phyloP scores from a whole-genome alignment of 2,329 filamentous ascomycete genomes.

The Fusarium buxicola region DNA sequence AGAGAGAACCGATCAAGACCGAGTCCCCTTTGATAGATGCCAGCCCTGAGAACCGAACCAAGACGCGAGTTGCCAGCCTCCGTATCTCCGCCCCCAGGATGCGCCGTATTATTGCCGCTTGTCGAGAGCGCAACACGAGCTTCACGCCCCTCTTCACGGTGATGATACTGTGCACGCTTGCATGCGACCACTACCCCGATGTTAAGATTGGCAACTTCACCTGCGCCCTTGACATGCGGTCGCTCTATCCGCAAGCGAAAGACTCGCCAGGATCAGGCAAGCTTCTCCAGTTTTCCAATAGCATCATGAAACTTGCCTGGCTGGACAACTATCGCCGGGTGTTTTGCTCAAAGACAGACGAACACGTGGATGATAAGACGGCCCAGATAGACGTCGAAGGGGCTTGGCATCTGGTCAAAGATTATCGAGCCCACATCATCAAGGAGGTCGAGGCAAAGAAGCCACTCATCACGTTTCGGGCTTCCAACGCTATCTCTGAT shows the following conservation, averaged over 20 bases:
- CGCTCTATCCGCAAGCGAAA: background rate
- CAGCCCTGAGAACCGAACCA: conserved; percentile 11
- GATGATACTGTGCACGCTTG: conserved; percentile 25
- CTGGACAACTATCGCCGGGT: conserved; percentile 8
- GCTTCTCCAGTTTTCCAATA: conserved; percentile 10
- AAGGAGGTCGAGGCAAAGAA: conserved; percentile 3
- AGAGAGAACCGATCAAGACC: conserved; percentile 6
- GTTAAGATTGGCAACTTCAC: conserved; percentile 32
- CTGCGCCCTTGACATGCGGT: conserved; percentile 27
- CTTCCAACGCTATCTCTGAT: conserved; percentile 16
- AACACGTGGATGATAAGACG: background rate
- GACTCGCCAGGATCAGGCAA: background rate
- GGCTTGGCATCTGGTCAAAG: conserved; percentile 16
- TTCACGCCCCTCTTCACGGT: conserved; percentile 41
- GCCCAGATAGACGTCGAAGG: background rate
- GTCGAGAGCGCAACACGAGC: conserved; percentile 33
- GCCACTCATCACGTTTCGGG: conserved; percentile 4
- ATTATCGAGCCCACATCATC: conserved; percentile 10
- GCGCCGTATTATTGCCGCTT: conserved; percentile 21
- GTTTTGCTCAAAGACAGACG: background rate
- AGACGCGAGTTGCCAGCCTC: conserved; percentile 10
- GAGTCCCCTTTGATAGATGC: background rate
- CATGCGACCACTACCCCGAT: conserved; percentile 37
- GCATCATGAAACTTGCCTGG: conserved; percentile 8
- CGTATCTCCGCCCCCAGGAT: conserved; percentile 28